These are phyloP conservation scores for Moricandia arvensis DNA, from an alignment of 345 rosid species.

Conservation along the genomic window DNA sequence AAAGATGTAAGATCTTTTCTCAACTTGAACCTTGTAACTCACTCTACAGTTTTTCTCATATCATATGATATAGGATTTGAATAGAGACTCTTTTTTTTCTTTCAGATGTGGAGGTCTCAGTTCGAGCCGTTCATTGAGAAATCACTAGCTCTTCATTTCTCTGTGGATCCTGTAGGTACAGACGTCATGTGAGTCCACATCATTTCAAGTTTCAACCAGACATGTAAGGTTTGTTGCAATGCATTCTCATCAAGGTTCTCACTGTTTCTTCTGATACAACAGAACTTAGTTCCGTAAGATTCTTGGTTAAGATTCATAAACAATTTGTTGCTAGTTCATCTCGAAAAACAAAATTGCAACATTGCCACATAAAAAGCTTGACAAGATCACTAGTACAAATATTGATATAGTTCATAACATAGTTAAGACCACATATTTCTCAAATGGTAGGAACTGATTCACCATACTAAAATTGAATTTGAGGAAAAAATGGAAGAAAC, in stretches of 20 bases:
- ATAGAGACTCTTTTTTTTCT: not conserved
- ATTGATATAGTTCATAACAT: too few species aligned
- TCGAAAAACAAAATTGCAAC: not conserved
- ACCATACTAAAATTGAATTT: too few species aligned
- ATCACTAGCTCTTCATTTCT: conserved; percentile 51
- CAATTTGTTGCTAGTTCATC: not conserved
- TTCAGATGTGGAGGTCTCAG: conserved; percentile 72
- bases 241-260: conserved; percentile 2
- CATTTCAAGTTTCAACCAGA: not conserved
- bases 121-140: conserved; percentile 52
- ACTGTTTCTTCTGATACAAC: not conserved
- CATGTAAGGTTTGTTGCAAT: not conserved
- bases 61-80: not conserved
- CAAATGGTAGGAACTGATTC: too few species aligned
- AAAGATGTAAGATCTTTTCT: conserved; percentile 52
- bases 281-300: not conserved
- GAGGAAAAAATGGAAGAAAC: too few species aligned
- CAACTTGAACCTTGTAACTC: not conserved
- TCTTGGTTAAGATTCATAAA: not conserved
- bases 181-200: conserved; percentile 61
- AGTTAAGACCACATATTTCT: too few species aligned
- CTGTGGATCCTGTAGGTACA: conserved; percentile 79
- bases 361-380: not conserved
- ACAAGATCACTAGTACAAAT: not conserved
- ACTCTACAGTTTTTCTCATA: not conserved